Base-by-base conservation (phyloP, 805 yeast genomes). In the Metschnikowia colocasiae region DNA sequence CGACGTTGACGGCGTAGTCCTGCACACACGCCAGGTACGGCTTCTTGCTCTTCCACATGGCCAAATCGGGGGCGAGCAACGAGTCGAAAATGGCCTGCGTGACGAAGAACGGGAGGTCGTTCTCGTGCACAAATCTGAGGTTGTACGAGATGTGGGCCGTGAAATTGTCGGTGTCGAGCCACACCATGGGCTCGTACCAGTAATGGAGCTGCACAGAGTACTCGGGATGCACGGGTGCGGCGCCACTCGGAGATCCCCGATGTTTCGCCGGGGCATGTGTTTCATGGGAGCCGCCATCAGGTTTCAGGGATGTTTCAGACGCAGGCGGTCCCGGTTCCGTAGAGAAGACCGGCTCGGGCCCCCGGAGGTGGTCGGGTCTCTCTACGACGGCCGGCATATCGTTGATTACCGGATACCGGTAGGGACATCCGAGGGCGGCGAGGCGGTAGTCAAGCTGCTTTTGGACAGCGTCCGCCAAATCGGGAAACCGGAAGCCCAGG, bases 101-200 rank as follows among this genome's bases (percentile, higher is more conserved):
- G 2, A 82, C 69, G 49, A 73, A 77, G 54, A 74, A 83, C 1
- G 94, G 90, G 32, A 84, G 65, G 51, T 78, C 85, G 54, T 84
- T 85, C 31, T 70, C 67, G 47, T 75, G 74, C 15, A 83, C 72
- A 10, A 79, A 59, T 0, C 65, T 69, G 37, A 72, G 49, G 10
- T 75, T 61, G 55, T 78, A 78, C 47, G 57, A 31, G 48, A 55
- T 31, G 33, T 49, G 43, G 1, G 78, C 75, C 35, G 63, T 68
- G 25, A 71, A 67, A 1, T 65, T 59, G 16, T 65, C 65, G 25
- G 71, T 64, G 40, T 77, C 75, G 6, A 79, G 50, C 23, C 74
- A 68, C 20, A 77, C 69, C 5, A 75, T 76, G 35, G 76, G 75
- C 19, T 67, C 66, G 4, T 67, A 72, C 8, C 70, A 70, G 35